Evolutionary conservation across 306 rosid species (phyloP), one percentile per base, ranked within the genome.

Genomic region (Inga leiocalycina): DNA sequence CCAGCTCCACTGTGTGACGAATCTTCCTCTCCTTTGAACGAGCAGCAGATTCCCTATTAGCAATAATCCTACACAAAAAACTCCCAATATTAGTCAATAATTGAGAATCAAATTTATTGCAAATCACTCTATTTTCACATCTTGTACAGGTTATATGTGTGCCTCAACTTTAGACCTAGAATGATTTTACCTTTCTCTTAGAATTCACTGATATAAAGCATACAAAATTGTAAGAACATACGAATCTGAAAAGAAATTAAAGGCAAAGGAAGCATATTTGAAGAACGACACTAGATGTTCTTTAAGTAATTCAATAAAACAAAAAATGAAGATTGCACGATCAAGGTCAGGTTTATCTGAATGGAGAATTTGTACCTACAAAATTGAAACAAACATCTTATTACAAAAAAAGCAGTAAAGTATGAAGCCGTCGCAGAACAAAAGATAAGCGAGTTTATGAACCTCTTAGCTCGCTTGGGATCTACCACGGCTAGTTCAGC

Each of bases 381-480:
- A 52, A 52, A 5, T 5, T 8, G 12, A 52, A 52, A 16, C 22
- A 52, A 52, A 52, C 2, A 1, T 3, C 0, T 49, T 17, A 17
- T 54, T 1, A 54, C 10, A 54, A 17, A 54, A 71, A 51, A n/a
- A 20, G 12, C 27, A 56, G 49, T 39, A 43, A 70, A 65, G 3
- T 37, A n/a, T 37, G 52, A 70, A 62, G 64, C 44, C 20, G 4
- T 20, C 45, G 32, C 51, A 35, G 20, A 39, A 4, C 6, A 48
- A 52, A 8, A 37, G 9, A 46, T 20, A 35, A 75, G 69, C 35
- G 6, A 20, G 1, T 39, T 10, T 3, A 37, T 20, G 9, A 46
- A 87, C 91, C 98, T 90, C 49, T 90, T 91, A 34, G 91, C 93
- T 84, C 90, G 83, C 77, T 84, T 93, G 22, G 98, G 97, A 77